Evolutionary conservation across 768 basidiomycete genomes (phyloP).

Genomic region (Suillus discolor): DNA sequence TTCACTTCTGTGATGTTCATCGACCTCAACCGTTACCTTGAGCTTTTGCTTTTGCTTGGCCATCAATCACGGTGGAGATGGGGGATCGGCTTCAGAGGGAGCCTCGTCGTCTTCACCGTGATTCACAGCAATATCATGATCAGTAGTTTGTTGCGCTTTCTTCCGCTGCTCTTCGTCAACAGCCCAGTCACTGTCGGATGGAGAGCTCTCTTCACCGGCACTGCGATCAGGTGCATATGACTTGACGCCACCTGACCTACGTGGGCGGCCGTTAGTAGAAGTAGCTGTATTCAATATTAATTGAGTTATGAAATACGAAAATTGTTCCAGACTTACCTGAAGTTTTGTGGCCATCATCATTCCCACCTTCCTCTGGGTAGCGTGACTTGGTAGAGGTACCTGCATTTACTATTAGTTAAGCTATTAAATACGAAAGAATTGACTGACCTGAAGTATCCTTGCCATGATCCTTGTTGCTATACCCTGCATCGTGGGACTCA

Average conservation of each 20-base stretch:
- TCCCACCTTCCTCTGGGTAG: background rate
- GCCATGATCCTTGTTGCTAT: background rate
- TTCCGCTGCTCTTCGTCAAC: background rate
- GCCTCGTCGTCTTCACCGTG: background rate
- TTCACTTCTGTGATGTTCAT: background rate
- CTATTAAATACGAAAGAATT: background rate
- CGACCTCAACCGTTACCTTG: background rate
- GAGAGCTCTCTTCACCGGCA: background rate
- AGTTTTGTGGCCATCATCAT: background rate
- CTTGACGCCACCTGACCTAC: background rate
- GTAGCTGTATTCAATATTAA: background rate
- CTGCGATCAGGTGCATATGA: background rate
- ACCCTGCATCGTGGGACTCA: background rate
- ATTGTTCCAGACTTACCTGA: background rate
- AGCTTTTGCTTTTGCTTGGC: background rate
- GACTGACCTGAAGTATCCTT: slow-evolving; percentile 1
- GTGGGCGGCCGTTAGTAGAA: background rate
- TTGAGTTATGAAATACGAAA: background rate
- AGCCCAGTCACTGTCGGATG: slow-evolving; percentile 1
- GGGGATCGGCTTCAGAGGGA: background rate
- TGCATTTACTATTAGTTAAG: background rate
- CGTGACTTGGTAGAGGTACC: background rate
- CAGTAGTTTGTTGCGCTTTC: background rate
- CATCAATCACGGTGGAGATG: background rate
- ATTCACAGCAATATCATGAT: background rate